Evolutionary conservation across 2,329 filamentous ascomycete species (phyloP).

Genomic region (Trichoderma afroharzianum): DNA sequence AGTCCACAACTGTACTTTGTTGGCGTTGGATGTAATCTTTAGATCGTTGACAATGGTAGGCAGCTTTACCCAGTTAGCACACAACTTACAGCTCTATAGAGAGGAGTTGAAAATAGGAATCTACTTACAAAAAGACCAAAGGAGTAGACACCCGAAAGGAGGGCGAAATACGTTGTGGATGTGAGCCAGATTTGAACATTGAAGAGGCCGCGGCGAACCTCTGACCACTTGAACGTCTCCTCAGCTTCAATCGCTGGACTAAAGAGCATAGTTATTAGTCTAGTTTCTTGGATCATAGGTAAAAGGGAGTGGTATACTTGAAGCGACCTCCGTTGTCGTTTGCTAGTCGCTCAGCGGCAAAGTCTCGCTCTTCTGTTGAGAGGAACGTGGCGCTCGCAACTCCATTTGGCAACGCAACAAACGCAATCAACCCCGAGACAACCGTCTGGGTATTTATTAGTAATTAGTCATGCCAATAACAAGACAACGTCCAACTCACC

Average conservation of each 20-base stretch:
- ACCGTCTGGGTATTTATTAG: slow-evolving; percentile 43
- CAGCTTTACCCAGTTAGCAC: slow-evolving; percentile 36
- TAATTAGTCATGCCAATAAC: background rate
- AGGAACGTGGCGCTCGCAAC: slow-evolving; percentile 53
- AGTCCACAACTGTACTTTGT: slow-evolving; percentile 59
- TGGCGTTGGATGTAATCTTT: slow-evolving; percentile 49
- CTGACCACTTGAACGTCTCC: slow-evolving; percentile 57
- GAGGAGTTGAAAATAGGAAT: background rate
- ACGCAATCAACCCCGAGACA: slow-evolving; percentile 48
- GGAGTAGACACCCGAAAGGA: slow-evolving; percentile 56
- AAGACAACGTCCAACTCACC: background rate
- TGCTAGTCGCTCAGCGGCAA: slow-evolving; percentile 44
- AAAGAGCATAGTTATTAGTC: background rate
- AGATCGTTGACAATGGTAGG: slow-evolving; percentile 62
- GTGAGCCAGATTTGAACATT: slow-evolving; percentile 61
- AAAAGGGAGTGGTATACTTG: slow-evolving; percentile 25
- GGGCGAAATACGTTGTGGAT: slow-evolving; percentile 58
- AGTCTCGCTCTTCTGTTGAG: slow-evolving; percentile 47
- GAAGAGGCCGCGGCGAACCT: slow-evolving; percentile 58
- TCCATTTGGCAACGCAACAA: slow-evolving; percentile 53
- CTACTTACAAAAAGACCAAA: slow-evolving; percentile 59
- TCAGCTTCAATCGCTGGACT: slow-evolving; percentile 28
- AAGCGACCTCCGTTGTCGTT: slow-evolving; percentile 35
- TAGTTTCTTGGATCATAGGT: background rate
- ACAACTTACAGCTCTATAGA: background rate